Percentiles rank a stretch among this genome's conserved stretches.
These are phyloP conservation scores for Cetraspora pellucida DNA, from an alignment of 192 early-diverging fungal genomes.

Conservation along the genomic window DNA sequence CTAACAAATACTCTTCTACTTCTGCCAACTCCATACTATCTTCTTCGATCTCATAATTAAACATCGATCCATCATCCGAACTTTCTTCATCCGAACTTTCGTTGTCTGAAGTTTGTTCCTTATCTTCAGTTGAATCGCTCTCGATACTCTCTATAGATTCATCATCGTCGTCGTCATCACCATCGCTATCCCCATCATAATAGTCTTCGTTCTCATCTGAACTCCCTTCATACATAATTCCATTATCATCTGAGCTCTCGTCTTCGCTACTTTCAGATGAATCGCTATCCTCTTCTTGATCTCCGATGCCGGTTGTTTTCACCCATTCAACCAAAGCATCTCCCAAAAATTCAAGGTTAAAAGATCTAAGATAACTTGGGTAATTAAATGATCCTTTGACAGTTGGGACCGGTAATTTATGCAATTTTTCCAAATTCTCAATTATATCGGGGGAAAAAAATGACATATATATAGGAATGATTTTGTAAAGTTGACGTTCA, in stretches of 20 bases:
- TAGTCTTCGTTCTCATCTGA: background rate
- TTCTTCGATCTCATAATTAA: background rate
- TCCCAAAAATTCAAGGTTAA: background rate
- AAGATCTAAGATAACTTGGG: background rate
- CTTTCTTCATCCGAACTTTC: background rate
- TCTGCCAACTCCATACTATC: background rate
- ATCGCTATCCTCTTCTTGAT: background rate
- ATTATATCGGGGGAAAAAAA: background rate
- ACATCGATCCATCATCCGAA: background rate
- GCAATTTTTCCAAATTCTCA: background rate
- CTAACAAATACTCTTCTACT: background rate
- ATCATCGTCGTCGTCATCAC: background rate
- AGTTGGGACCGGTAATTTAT: background rate
- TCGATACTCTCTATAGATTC: background rate
- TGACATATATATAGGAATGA: background rate
- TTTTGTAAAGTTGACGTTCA: background rate
- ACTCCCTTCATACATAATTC: background rate
- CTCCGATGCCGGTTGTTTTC: background rate
- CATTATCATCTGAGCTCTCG: background rate
- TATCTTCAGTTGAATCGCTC: background rate
- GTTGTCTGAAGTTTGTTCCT: background rate
- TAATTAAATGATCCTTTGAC: background rate
- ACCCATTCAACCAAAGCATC: background rate
- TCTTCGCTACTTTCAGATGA: background rate
- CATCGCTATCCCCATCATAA: background rate